A percentile compares a stretch with the other conserved stretches of the same genome.
Conservation (phyloP, 257 asterid genomes). For the Nicotiana paniculata region DNA sequence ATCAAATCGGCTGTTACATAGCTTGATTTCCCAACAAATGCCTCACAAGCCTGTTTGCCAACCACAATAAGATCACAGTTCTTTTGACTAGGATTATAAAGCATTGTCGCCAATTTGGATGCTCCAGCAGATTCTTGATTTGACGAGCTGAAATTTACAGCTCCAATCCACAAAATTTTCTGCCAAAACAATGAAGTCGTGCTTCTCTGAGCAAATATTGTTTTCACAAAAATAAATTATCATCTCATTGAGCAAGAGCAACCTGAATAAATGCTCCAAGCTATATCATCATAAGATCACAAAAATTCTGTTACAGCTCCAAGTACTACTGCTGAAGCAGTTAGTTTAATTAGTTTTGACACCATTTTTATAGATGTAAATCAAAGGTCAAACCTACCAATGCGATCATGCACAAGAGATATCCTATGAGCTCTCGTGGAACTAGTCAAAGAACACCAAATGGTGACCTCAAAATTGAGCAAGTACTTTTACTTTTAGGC, state of each 20-base stretch:
- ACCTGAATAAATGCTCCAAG: neutral
- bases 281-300: neutral
- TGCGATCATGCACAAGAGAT: neutral
- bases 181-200: constrained; percentile 21
- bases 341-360: neutral
- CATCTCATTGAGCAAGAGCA: neutral
- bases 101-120: constrained; percentile 44
- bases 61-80: constrained; percentile 49
- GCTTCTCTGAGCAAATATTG: neutral
- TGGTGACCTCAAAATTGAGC: neutral
- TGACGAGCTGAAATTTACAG: constrained; percentile 49
- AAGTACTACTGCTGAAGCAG: neutral
- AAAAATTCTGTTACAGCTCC: neutral
- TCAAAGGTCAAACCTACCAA: neutral
- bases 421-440: neutral
- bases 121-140: constrained; percentile 39
- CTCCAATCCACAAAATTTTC: constrained; percentile 85
- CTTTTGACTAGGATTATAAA: constrained; percentile 34
- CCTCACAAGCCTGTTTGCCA: constrained; percentile 50
- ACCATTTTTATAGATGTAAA: neutral
- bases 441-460: neutral
- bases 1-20: constrained; percentile 29
- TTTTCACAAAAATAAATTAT: neutral
- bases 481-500: neutral
- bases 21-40: constrained; percentile 25